Evolutionary conservation across 176 grass and related monocot genomes (phyloP).

Genomic region (Lolium rigidum): DNA sequence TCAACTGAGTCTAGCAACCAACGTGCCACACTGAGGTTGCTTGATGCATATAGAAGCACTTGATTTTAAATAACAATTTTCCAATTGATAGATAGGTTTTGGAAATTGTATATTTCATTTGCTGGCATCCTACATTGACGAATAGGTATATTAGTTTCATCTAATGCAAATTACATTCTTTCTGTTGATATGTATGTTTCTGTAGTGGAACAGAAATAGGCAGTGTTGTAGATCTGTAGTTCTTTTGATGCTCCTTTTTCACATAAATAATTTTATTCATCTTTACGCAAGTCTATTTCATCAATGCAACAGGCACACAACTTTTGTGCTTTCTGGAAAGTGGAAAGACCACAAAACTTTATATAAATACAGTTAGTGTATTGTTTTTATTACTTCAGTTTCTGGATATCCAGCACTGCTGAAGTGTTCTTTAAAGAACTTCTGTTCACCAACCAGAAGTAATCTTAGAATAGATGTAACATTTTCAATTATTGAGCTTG

Average conservation of each 20-base stretch:
- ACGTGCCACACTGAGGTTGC: too few species aligned
- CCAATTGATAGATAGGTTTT: too few species aligned
- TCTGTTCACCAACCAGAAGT: too few species aligned
- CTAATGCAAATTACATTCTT: background rate
- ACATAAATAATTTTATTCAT: background rate
- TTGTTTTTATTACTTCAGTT: background rate
- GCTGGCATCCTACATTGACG: background rate
- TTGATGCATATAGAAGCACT: too few species aligned
- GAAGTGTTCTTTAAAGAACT: too few species aligned
- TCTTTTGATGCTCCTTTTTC: background rate
- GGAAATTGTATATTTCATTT: background rate
- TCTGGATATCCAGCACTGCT: background rate
- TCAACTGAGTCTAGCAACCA: too few species aligned
- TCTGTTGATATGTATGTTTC: background rate
- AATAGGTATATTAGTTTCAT: too few species aligned
- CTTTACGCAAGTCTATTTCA: background rate
- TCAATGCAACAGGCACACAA: background rate
- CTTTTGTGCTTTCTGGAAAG: background rate
- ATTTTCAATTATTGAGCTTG: background rate
- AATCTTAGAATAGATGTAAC: too few species aligned
- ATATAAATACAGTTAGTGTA: background rate
- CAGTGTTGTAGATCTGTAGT: background rate
- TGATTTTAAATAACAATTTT: too few species aligned
- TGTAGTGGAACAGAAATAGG: background rate
- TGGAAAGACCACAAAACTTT: background rate